These are phyloP conservation scores for Scedosporium minutisporum DNA, from an alignment of 2,329 filamentous ascomycete species.

Conservation along the genomic window DNA sequence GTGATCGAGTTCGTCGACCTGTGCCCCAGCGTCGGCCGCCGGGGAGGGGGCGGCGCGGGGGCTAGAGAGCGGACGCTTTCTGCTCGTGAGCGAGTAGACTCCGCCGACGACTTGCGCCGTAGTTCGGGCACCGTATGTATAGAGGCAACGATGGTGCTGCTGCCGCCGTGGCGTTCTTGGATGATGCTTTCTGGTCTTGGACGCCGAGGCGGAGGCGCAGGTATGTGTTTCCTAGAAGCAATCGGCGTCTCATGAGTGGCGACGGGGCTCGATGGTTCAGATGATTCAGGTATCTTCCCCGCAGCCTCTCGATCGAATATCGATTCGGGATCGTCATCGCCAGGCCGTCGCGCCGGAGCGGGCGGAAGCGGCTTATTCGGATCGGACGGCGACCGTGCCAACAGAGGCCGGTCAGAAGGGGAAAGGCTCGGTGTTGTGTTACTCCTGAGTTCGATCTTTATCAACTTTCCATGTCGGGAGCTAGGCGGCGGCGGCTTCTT, in stretches of 20 bases:
- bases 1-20: conserved; percentile 18
- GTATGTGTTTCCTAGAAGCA: conserved; percentile 28
- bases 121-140: conserved; percentile 17
- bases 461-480: conserved; percentile 68
- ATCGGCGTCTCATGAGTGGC: conserved; percentile 16
- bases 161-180: conserved; percentile 8
- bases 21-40: conserved; percentile 29
- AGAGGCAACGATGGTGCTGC: conserved; percentile 16
- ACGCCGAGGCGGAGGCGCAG: conserved; percentile 41
- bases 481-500: conserved; percentile 64
- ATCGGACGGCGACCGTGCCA: conserved; percentile 26
- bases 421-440: conserved; percentile 12
- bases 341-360: conserved; percentile 34
- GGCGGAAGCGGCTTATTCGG: conserved; percentile 55
- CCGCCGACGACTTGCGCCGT: conserved; percentile 36
- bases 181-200: conserved; percentile 11
- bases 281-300: conserved; percentile 38
- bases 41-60: conserved; percentile 46
- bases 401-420: not conserved
- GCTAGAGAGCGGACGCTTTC: conserved; percentile 34
- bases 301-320: conserved; percentile 45
- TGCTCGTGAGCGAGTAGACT: conserved; percentile 37
- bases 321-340: conserved; percentile 39
- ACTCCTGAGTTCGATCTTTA: conserved; percentile 41
- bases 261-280: conserved; percentile 29